A percentile compares a stretch with the other conserved stretches of the same genome.
Conservation (phyloP, 1,284 basidiomycete genomes). For the Cronartium ribicola region DNA sequence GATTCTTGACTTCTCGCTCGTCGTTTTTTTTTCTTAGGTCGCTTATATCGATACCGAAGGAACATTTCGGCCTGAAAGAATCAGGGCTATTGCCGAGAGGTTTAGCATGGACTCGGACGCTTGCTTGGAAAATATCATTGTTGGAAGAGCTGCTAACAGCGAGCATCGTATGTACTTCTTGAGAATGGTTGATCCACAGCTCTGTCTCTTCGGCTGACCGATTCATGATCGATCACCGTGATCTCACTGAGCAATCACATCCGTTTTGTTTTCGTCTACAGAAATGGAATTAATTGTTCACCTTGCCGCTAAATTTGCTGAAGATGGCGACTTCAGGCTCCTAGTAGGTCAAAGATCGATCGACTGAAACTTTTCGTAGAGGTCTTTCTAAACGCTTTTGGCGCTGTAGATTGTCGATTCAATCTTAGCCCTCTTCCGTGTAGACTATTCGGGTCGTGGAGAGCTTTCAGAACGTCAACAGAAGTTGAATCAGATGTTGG, state of each 20-base stretch:
- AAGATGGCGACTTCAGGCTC: conserved; percentile 54
- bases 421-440: conserved; percentile 85
- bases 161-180: neutral
- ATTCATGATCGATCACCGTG: neutral
- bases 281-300: conserved; percentile 80
- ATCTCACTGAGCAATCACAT: neutral
- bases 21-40: conserved; percentile 53
- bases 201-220: neutral
- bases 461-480: conserved; percentile 85
- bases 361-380: neutral
- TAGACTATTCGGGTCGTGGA: conserved; percentile 84
- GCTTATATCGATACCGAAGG: conserved; percentile 90
- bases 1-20: too few species aligned
- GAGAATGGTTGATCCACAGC: too few species aligned
- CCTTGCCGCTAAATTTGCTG: conserved; percentile 58
- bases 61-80: conserved; percentile 86
- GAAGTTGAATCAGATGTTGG: conserved; percentile 69
- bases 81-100: conserved; percentile 78
- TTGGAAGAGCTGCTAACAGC: conserved; percentile 48
- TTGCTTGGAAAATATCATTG: conserved; percentile 79
- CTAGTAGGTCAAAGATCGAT: conserved; percentile 56
- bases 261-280: conserved; percentile 48
- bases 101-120: conserved; percentile 82
- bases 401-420: conserved; percentile 72
- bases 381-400: neutral